Evolutionary conservation across 148 eudicot species (phyloP).

Genomic region (Camellia lanceoleosa): DNA sequence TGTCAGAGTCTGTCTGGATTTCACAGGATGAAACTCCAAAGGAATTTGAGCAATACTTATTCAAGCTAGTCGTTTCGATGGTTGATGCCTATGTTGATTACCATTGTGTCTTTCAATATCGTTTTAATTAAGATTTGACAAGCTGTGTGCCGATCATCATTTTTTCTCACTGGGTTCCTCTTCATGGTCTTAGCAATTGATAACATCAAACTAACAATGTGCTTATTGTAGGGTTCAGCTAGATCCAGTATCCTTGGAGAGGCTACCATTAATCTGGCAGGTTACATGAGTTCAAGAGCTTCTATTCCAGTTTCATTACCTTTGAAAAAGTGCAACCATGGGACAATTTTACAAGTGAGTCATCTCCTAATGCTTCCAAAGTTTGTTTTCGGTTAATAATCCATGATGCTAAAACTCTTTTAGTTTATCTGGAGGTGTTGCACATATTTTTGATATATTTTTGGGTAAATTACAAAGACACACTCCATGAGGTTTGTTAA

Average conservation of each 20-base stretch:
- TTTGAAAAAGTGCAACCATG: conserved; percentile 60
- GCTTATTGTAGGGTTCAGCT: conserved; percentile 56
- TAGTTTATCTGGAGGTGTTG: neutral
- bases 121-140: neutral
- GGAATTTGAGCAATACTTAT: conserved; percentile 39
- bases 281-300: conserved; percentile 41
- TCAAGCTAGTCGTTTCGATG: conserved; percentile 67
- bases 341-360: conserved; percentile 64
- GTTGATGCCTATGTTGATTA: conserved; percentile 28
- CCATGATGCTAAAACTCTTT: neutral
- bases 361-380: neutral
- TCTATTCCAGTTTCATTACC: conserved; percentile 51
- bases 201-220: conserved; percentile 6
- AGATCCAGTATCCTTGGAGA: conserved; percentile 78
- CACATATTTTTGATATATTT: neutral
- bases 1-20: conserved; percentile 55
- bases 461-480: too few species aligned
- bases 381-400: neutral
- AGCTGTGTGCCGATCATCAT: neutral
- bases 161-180: neutral
- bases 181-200: neutral
- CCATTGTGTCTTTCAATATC: neutral
- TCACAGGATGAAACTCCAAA: conserved; percentile 41
- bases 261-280: conserved; percentile 50
- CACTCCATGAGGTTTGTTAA: too few species aligned